Evolutionary conservation across 257 asterid genomes (phyloP), one percentile per base, ranked within the genome.

Genomic region (Scutellaria galericulata): DNA sequence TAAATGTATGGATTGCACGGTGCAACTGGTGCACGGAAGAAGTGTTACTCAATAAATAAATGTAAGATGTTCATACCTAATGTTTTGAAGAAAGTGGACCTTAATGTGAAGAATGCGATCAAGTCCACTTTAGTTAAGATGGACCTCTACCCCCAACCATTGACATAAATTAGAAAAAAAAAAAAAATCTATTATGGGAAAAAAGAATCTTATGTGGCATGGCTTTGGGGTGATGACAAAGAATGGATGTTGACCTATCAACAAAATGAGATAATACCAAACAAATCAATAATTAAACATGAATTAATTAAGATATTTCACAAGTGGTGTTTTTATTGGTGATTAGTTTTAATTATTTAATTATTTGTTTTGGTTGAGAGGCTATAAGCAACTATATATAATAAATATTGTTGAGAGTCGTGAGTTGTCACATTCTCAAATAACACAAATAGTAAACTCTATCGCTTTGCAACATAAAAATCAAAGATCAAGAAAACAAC

Each of bases 181-280:
- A 39, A 24, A 24, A 62, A 46, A 45, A 18, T 50, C 46, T 20
- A 68, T 55, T 68, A 55, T 72, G 73, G 77, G 78, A 44, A 74
- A 67, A 76, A 80, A 72, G 77, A 80, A 76, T 73, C 79, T 80
- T 73, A 76, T 76, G 70, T 80, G 81, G 81, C 75, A 76, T 80
- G 79, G 79, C 48, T 42, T 60, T 54, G 48, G 64, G 71, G 58
- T 35, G 77, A 64, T 85, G 90, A 87, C 85, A 79, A 48, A 78
- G 79, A 79, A 77, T 64, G 76, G 93, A 87, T 83, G 88, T 85
- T 81, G 90, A 85, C 83, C 79, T 75, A 76, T 83, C 85, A 87
- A 87, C 88, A 81, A 85, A 18, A 85, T 69, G 72, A 64, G 85
- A 83, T 83, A 83, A 87, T 73, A 79, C 80, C 90, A 85, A 87